Percentiles rank a stretch among this genome's conserved stretches.
phyloP scores from a whole-genome alignment of 345 rosid species.

The Theobroma cacao region DNA sequence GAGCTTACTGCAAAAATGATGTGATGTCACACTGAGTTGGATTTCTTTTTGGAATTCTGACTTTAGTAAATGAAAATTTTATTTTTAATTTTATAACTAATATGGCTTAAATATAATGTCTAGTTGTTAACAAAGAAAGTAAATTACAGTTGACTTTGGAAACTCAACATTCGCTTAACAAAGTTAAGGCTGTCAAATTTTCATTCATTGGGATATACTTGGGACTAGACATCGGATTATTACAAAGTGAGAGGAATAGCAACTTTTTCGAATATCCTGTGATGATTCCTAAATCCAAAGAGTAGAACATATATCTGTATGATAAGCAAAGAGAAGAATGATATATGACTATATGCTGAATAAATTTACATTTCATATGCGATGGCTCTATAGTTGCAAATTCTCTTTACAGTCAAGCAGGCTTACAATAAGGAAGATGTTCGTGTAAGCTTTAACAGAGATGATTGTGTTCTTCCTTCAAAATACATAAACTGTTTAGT shows the following conservation, averaged over 20 bases:
- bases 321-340: background rate
- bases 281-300: background rate
- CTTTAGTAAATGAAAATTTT: background rate
- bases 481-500: background rate
- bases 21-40: conserved; percentile 7
- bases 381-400: background rate
- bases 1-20: background rate
- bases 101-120: background rate
- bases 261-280: background rate
- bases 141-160: background rate
- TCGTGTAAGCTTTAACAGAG: background rate
- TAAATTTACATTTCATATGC: background rate
- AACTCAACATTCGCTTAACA: background rate
- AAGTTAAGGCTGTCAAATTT: background rate
- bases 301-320: background rate
- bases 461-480: background rate
- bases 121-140: background rate
- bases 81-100: background rate
- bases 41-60: background rate
- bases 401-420: background rate
- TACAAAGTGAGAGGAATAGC: background rate
- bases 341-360: background rate
- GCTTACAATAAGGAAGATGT: background rate
- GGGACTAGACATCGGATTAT: background rate
- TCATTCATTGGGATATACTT: background rate